Percentiles rank a stretch among this genome's conserved stretches.
Conservation (phyloP, 164 flowering plant species). For the Vitis riparia region DNA sequence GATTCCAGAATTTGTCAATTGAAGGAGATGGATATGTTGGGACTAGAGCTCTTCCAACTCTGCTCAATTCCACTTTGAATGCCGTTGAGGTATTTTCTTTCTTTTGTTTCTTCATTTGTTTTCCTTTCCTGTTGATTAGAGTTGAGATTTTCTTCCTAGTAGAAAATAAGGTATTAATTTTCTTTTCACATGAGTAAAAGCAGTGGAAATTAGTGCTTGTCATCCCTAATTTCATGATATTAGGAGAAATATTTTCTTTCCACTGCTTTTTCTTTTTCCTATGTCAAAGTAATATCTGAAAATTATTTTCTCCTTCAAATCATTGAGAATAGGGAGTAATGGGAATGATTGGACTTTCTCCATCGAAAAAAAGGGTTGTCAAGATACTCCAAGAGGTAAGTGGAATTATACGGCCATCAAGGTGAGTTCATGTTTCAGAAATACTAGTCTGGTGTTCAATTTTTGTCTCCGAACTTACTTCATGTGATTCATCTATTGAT, state of each 20-base stretch:
- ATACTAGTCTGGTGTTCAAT: not conserved
- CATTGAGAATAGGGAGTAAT: slow-evolving; percentile 24
- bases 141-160: not conserved
- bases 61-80: slow-evolving; percentile 13
- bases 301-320: not conserved
- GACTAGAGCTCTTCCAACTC: slow-evolving; percentile 17
- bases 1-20: slow-evolving; percentile 13
- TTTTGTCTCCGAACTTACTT: not conserved
- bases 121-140: not conserved
- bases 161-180: too few relatives aligned
- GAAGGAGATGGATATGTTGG: slow-evolving; percentile 23
- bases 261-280: too few relatives aligned
- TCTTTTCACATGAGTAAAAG: too few relatives aligned
- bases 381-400: slow-evolving; percentile 51
- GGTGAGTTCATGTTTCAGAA: slow-evolving; percentile 25
- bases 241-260: too few relatives aligned
- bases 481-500: not conserved
- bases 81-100: slow-evolving; percentile 8
- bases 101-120: not conserved
- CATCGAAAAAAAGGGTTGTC: slow-evolving; percentile 46
- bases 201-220: too few relatives aligned
- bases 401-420: slow-evolving; percentile 59
- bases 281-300: too few relatives aligned
- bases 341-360: slow-evolving; percentile 40
- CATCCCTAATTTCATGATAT: too few relatives aligned